A percentile compares a stretch with the other conserved stretches of the same genome.
phyloP scores from a whole-genome alignment of 768 basidiomycete species.

The Rhodotorula toruloides region DNA sequence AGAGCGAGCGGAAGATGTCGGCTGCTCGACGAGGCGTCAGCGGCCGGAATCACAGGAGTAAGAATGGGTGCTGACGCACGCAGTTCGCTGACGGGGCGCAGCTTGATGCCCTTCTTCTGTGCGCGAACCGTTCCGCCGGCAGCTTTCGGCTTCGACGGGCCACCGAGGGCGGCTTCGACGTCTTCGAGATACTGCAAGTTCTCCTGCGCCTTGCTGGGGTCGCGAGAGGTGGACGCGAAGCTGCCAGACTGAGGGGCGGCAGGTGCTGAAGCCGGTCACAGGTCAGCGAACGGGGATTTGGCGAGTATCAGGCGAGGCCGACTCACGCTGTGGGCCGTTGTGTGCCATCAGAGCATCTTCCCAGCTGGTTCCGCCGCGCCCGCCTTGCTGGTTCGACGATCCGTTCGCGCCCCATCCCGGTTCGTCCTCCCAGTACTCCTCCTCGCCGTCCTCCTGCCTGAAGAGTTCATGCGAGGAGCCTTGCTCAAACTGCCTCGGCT shows the following conservation, averaged over 20 bases:
- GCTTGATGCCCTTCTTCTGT: conserved; percentile 7
- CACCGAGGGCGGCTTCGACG: not conserved
- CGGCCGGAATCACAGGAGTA: not conserved
- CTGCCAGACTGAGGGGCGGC: not conserved
- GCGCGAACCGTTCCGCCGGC: not conserved
- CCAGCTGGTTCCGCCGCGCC: too few species aligned
- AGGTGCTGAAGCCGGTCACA: too few species aligned
- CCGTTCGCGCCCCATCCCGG: too few species aligned
- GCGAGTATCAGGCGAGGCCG: too few species aligned
- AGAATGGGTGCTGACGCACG: conserved; percentile 1
- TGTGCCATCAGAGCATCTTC: too few species aligned
- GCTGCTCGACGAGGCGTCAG: conserved; percentile 52
- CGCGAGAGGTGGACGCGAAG: not conserved
- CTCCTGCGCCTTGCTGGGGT: too few species aligned
- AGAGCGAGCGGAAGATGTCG: conserved; percentile 69
- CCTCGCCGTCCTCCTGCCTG: not conserved
- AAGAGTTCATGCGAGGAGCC: too few species aligned
- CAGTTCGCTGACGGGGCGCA: conserved; percentile 23
- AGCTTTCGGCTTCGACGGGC: not conserved
- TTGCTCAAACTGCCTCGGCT: too few species aligned
- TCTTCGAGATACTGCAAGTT: not conserved
- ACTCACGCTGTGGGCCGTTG: too few species aligned
- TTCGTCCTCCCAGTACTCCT: not conserved
- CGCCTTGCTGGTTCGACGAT: too few species aligned
- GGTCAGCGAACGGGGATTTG: too few species aligned